Evolutionary conservation across 768 basidiomycete species (phyloP).

Genomic region (Lepiota subincarnata): DNA sequence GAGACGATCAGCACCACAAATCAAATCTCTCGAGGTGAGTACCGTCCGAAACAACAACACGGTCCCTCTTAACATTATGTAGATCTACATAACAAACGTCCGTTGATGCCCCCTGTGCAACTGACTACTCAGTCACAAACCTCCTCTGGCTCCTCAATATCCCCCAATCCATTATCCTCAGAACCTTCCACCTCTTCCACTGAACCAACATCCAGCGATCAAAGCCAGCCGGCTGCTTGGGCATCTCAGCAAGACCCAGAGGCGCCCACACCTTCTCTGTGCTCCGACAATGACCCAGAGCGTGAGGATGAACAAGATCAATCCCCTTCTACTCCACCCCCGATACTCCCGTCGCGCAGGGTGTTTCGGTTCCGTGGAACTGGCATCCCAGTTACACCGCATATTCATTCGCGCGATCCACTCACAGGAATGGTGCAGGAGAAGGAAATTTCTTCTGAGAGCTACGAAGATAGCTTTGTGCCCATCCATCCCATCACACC

Average conservation of each 20-base stretch:
- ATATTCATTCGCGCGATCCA: slow-evolving; percentile 1
- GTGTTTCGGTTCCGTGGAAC: slow-evolving; percentile 20
- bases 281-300: slow-evolving; percentile 62
- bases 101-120: background rate
- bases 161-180: slow-evolving; percentile 9
- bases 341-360: slow-evolving; percentile 10
- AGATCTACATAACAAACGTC: background rate
- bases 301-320: slow-evolving; percentile 48
- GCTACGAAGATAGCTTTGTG: slow-evolving; percentile 12
- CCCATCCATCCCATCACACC: slow-evolving; percentile 7
- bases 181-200: slow-evolving; percentile 11
- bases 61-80: no score
- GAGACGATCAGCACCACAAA: background rate
- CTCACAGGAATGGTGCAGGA: background rate
- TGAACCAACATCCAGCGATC: slow-evolving; percentile 4
- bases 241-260: slow-evolving; percentile 26
- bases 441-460: slow-evolving; percentile 32
- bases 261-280: slow-evolving; percentile 64
- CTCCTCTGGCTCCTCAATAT: slow-evolving; percentile 1
- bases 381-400: slow-evolving; percentile 21
- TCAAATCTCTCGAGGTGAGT: background rate
- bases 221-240: slow-evolving; percentile 14
- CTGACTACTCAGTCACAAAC: background rate
- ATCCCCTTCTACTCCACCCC: slow-evolving; percentile 50
- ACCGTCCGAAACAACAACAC: background rate